Evolutionary conservation across 202 grass and related monocot species (phyloP), one percentile per base, ranked within the genome.

Genomic region (Carex arenaria): DNA sequence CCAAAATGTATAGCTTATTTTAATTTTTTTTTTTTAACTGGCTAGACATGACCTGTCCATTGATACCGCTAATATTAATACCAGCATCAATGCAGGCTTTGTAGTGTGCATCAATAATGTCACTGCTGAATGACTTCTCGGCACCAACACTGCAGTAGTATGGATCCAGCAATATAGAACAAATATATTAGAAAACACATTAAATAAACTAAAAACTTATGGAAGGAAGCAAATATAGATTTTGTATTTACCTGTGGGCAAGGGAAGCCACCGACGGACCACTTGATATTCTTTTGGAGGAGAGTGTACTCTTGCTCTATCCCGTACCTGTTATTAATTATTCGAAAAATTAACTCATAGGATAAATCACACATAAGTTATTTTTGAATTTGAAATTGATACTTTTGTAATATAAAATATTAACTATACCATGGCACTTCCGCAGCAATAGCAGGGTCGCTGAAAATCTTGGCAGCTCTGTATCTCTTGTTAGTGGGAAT

Each of bases 261-360:
- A 85, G 96, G 95, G 86, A 89, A 98, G 13, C 96, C 93, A 87
- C 96, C 96, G 84, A 98, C 96, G 95, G 96, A 93, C 96, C 96
- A 98, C 7, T 90, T 92, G 85, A 89, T 86, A 8, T 95, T 89
- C 82, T 95, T 98, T 77, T 98, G 96, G 18, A 98, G 73, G 26
- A 98, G 96, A 79, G 96, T 98, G 85, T 98, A 98, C 79, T 98
- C 96, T 86, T 98, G 93, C 81, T 98, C 96, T 83, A 95, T 98
- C 84, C 96, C 96, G 14, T 95, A 98, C 96, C 91, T 98, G 14
- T 49, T 36, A 82, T 60, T 82, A 49, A 45, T 61, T 30, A 54
- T 66, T 67, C 3, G 31, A 32, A 32, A 54, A 49, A n/a, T 68
- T 68, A 64, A 47, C 2, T 43, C 30, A 45, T 18, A 77, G 20